A percentile compares a stretch with the other conserved stretches of the same genome.
Conservation (phyloP, 495 filamentous ascomycete genomes). For the Neurospora sp. region DNA sequence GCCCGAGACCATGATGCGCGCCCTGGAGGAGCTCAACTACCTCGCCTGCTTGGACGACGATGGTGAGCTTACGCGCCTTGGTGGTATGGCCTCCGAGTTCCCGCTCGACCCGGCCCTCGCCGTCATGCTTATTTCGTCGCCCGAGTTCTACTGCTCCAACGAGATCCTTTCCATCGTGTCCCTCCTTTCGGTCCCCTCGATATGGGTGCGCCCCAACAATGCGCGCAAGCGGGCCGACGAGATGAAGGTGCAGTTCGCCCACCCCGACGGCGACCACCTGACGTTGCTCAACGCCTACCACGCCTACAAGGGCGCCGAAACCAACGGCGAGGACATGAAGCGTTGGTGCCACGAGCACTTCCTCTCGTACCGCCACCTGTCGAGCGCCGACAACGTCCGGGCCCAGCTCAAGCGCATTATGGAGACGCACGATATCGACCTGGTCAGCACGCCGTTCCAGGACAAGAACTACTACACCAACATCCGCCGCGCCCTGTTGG, state of each 20-base stretch:
- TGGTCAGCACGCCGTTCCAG: constrained; percentile 80
- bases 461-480: constrained; percentile 98
- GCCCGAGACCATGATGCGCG: constrained; percentile 97
- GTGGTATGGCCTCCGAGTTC: constrained; percentile 85
- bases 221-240: constrained; percentile 90
- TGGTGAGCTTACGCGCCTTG: constrained; percentile 77
- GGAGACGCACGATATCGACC: constrained; percentile 77
- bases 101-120: constrained; percentile 91
- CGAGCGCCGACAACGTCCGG: constrained; percentile 89
- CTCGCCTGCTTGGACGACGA: constrained; percentile 95
- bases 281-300: constrained; percentile 98
- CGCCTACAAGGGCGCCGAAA: constrained; percentile 71
- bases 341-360: constrained; percentile 98
- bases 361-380: constrained; percentile 77
- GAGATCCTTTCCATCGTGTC: constrained; percentile 94
- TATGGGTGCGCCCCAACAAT: constrained; percentile 80
- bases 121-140: constrained; percentile 95
- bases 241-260: constrained; percentile 91
- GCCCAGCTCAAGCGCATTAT: constrained; percentile 88
- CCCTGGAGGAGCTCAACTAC: constrained; percentile 95
- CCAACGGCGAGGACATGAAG: constrained; percentile 61
- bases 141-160: constrained; percentile 98
- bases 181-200: constrained; percentile 85
- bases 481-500: constrained; percentile 85
- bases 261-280: constrained; percentile 88